These are phyloP conservation scores for Colletotrichum kahawae DNA, from an alignment of 2,329 filamentous ascomycete genomes.

Conservation along the genomic window DNA sequence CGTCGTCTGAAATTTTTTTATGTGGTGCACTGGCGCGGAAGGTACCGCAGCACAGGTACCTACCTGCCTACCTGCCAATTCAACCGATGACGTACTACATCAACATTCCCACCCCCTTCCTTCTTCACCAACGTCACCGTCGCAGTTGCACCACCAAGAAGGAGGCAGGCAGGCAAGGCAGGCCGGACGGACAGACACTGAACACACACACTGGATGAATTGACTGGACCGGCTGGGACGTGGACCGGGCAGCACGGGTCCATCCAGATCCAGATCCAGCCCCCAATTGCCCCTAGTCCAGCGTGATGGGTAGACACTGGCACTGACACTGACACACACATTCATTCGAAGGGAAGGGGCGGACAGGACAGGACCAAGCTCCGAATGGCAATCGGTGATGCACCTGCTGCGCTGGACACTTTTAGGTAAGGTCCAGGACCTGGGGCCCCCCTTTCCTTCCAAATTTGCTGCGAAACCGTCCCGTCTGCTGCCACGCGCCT, in stretches of 20 bases:
- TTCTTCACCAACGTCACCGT: conserved; percentile 16
- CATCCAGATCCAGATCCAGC: background rate
- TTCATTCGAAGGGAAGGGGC: background rate
- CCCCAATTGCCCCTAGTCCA: background rate
- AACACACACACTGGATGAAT: background rate
- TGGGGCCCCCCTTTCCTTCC: background rate
- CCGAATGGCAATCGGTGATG: background rate
- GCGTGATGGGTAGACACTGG: background rate
- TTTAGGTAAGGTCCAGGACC: background rate
- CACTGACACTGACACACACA: background rate
- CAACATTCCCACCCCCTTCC: conserved; percentile 11
- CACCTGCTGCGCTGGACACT: background rate
- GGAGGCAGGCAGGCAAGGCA: background rate
- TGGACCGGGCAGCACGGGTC: background rate
- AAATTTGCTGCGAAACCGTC: background rate
- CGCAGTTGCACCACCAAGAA: conserved; percentile 1
- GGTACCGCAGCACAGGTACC: background rate
- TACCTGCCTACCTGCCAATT: background rate
- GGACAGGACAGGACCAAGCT: conserved; percentile 8
- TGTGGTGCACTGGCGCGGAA: background rate
- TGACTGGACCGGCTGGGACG: background rate
- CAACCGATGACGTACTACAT: conserved; percentile 15
- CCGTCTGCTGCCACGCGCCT: background rate
- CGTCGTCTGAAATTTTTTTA: background rate
- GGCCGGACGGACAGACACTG: too few relatives aligned